phyloP scores from a whole-genome alignment of 495 filamentous ascomycete genomes.

The Podospora comata region DNA sequence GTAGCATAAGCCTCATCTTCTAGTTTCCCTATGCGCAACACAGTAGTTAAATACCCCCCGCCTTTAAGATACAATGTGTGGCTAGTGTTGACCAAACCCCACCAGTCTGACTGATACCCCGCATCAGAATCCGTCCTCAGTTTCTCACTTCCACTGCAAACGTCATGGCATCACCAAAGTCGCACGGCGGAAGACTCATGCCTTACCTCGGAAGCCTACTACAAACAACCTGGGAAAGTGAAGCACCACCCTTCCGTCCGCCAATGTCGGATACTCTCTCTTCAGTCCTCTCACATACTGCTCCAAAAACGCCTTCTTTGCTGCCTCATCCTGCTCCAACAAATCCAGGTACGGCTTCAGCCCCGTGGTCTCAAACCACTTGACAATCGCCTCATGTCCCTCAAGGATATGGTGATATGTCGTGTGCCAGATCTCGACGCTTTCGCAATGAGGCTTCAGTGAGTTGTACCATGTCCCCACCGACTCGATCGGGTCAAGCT shows the following conservation, averaged over 20 bases:
- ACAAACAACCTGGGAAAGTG: conserved; percentile 20
- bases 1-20: neutral
- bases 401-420: conserved; percentile 51
- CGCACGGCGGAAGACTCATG: neutral
- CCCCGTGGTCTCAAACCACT: conserved; percentile 57
- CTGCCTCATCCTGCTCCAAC: conserved; percentile 3
- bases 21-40: neutral
- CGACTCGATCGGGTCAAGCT: conserved; percentile 48
- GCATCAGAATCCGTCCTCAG: conserved; percentile 3
- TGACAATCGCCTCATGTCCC: conserved; percentile 47
- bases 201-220: conserved; percentile 11
- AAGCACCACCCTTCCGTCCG: conserved; percentile 19
- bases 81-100: neutral
- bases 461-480: conserved; percentile 45
- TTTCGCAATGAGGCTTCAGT: conserved; percentile 40
- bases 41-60: neutral
- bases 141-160: neutral
- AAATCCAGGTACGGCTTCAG: conserved; percentile 46
- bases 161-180: neutral
- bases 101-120: neutral
- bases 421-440: conserved; percentile 51
- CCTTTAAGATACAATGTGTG: neutral
- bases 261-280: conserved; percentile 7
- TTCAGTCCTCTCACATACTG: conserved; percentile 13
- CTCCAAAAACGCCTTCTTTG: conserved; percentile 11